Base-by-base conservation (phyloP, 108 stramenopile genomes). In the Skeletonema potamos region DNA sequence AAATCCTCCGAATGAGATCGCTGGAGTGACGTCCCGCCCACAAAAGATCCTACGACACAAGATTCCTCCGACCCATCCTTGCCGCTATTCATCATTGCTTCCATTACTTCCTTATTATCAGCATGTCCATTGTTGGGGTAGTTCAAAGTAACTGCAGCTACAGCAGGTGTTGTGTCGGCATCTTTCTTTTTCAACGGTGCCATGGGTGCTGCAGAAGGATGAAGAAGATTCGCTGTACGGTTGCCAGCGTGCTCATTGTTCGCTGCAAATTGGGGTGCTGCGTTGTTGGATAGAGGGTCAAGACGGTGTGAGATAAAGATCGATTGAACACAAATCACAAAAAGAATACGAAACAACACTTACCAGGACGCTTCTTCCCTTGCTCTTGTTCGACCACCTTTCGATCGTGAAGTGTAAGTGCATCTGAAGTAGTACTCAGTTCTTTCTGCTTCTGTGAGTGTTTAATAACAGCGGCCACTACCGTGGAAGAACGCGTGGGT, bases 61-160 rank as follows among this genome's bases (percentile, higher is more conserved):
- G 62, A 64, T 6, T 51, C 64, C 18, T 34, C 54, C 4, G 68
- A 73, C 13, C 29, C 58, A 51, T 64, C 44, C 12, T 72, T 69
- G 39, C 67, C 48, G 58, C 79, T 81, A n/a, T 73, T 81, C 28
- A 81, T 63, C 79, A 81, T 81, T 12, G 73, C 79, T 6, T 74
- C 65, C 36, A 81, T 57, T 4, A 81, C 58, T 24, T 54, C 27
- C 37, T 59, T 64, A 27, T 73, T 59, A 22, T 73, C 72, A 2
- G 64, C 10, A 9, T 58, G 68, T 46, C 18, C 67, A 24, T 26
- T 70, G 24, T 62, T 37, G 32, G 64, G 34, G 54, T 36, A 57
- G 54, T 41, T 28, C 51, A 79, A 22, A 8, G 48, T 7, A 0
- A 41, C 62, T 43, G 60, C 72, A 26, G 67, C 48, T 2, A 32